Base-by-base conservation (phyloP, 352 stramenopile genomes). In the Pythium dissotocum region DNA sequence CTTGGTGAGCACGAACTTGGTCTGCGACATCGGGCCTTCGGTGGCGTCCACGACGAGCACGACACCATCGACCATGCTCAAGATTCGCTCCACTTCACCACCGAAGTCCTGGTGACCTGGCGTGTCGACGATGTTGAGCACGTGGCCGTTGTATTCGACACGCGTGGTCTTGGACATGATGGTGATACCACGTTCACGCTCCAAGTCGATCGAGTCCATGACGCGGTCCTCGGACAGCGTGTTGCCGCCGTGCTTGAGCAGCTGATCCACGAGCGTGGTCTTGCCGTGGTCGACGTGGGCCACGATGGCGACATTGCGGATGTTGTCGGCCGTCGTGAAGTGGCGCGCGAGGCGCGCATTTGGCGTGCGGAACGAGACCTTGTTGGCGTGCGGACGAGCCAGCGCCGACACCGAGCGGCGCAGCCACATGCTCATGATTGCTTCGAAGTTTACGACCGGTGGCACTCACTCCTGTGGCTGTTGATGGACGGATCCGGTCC, bases 131-230 rank as follows among this genome's bases (percentile, higher is more conserved):
- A 99, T 95, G 78, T 99, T 99, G 65, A 99, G 90, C 57, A 97
- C 85, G 48, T 98, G 83, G 48, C 90, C 97, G 54, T 88, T 83
- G 79, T 98, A 99, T 68, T 98, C 81, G 58, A 99, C 86, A 33
- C 96, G 88, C 52, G 97, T 99, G 65, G 96, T 97, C 82, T 99
- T 99, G 71, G 90, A 98, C 76, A 99, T 99, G 78, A 99, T 99
- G 18, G 98, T 99, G 72, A 99, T 99, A 18, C 97, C 98, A 18
- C 98, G 94, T 81, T 99, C 97, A 58, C 95, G 92, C 86, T 99
- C 98, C 28, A 99, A 73, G 63, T 98, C 97, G 64, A 98, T 98
- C 59, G 88, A 98, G 80, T 99, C 98, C 97, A 99, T 99, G 4
- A 99, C 93, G 60, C 97, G 87, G 63, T 98, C 94, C 72, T 85